Evolutionary conservation across 495 filamentous ascomycete species (phyloP), one percentile per base, ranked within the genome.

Genomic region (Penicillium tannophilum): DNA sequence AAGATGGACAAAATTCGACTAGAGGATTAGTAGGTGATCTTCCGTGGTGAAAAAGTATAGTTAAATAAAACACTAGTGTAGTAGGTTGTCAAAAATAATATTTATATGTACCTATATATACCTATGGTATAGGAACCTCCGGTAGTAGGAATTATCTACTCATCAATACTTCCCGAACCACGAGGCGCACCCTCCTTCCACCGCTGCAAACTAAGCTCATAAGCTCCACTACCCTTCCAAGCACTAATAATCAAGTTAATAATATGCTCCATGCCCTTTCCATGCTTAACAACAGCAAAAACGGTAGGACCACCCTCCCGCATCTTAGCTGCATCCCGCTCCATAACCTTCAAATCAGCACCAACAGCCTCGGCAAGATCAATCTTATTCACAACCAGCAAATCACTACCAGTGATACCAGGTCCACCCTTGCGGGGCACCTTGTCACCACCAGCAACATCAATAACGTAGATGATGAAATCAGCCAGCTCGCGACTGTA

Each of bases 381-480:
- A 42, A 90, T 93, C 86, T 98, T 98, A 69, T 98, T 98, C 9
- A 98, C 89, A 4, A 98, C 83, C 56, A 98, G 70, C 72, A 98
- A 69, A 71, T 98, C 94, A 48, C 86, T 90, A 72, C 96, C 92
- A 41, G 94, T 98, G 65, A 98, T 98, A 0, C 94, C 95, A 9
- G 94, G 94, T 6, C 94, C 94, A 23, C 95, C 94, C 78, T 98
- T 98, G 8, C 95, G 77, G 0, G 94, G 94, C 47, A 98, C 87
- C 79, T 98, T 98, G 69, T 98, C 94, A 4, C 94, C 94, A n/a
- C 94, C 94, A 49, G 85, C 87, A 9, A 98, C 94, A 73, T 98
- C 94, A 62, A 98, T 98, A 51, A 98, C 94, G 69, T 98, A 98
- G 71, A 98, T 85, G 69, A 98, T 98, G 71, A 88, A 98, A 72